Evolutionary conservation across 2,329 filamentous ascomycete genomes (phyloP), one percentile per base, ranked within the genome.

Genomic region (Hymenoscyphus repandus): DNA sequence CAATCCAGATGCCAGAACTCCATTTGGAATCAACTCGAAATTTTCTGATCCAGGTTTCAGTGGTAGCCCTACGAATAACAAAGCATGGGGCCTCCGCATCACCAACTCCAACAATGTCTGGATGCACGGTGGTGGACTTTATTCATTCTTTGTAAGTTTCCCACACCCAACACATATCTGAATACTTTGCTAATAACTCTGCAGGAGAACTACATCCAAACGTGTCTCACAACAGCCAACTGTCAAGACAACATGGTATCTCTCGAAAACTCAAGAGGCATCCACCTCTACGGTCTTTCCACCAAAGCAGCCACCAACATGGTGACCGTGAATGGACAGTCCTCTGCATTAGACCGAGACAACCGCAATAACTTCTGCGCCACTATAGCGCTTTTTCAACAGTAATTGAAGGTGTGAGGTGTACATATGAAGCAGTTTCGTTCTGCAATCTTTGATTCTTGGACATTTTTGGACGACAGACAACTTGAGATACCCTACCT

Each of bases 221-320:
- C 75, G 15, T 93, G 88, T 62, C 76, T 91, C 13, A 68, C 70
- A 34, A 75, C 75, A 9, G 78, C 87, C 66, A 80, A 78, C 58
- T 93, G 88, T 72, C 88, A 92, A 69, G 75, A 83, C 51, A 85
- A 90, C 70, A 90, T 93, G 72, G 76, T 91, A 42, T 82, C 80
- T 59, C 72, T 92, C 33, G 83, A 90, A 68, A 78, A 79, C 64
- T 86, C 73, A 0, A 62, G 74, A 46, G 66, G 68, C 17, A 74
- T 89, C 36, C 73, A 81, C 58, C 67, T 91, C 34, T 88, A 79
- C 56, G 87, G 80, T 6, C 69, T 91, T 49, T 87, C 77, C 70
- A 91, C 87, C 55, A 90, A 90, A 74, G 86, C 86, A 3, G 76
- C 82, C 18, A 73, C 78, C 46, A 89, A 88, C 70, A 90, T 90